A percentile compares a stretch with the other conserved stretches of the same genome.
Conservation (phyloP, 164 flowering plant species). For the Cinnamomum micranthum region DNA sequence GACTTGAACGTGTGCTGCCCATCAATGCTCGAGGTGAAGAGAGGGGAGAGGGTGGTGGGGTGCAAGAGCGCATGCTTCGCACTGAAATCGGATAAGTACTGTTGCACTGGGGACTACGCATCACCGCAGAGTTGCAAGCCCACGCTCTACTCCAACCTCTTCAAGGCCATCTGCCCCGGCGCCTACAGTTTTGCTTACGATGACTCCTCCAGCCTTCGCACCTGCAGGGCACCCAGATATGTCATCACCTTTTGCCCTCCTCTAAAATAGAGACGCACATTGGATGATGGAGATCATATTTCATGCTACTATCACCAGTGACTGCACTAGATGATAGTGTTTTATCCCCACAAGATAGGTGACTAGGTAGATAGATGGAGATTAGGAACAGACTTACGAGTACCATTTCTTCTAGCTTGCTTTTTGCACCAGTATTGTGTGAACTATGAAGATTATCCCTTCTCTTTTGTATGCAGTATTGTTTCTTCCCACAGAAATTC, state of each 20-base stretch:
- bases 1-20: conserved; percentile 74
- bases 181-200: conserved; percentile 91
- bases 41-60: conserved; percentile 59
- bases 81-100: conserved; percentile 55
- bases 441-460: too few relatives aligned
- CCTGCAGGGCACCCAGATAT: conserved; percentile 81
- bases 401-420: too few relatives aligned
- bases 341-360: too few relatives aligned
- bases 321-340: too few relatives aligned
- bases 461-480: too few relatives aligned
- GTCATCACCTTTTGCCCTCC: conserved; percentile 93
- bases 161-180: conserved; percentile 80
- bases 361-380: too few relatives aligned
- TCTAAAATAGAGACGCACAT: not conserved
- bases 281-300: not conserved
- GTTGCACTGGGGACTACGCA: conserved; percentile 77
- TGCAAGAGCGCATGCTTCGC: conserved; percentile 88
- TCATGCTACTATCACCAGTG: too few relatives aligned
- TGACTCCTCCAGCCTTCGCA: conserved; percentile 75
- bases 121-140: conserved; percentile 63
- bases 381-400: too few relatives aligned
- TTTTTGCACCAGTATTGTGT: too few relatives aligned
- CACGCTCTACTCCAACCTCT: conserved; percentile 53
- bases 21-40: conserved; percentile 50
- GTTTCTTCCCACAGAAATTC: too few relatives aligned